Base-by-base conservation (phyloP, 2,329 filamentous ascomycete genomes). In the Scedosporium aurantiacum region DNA sequence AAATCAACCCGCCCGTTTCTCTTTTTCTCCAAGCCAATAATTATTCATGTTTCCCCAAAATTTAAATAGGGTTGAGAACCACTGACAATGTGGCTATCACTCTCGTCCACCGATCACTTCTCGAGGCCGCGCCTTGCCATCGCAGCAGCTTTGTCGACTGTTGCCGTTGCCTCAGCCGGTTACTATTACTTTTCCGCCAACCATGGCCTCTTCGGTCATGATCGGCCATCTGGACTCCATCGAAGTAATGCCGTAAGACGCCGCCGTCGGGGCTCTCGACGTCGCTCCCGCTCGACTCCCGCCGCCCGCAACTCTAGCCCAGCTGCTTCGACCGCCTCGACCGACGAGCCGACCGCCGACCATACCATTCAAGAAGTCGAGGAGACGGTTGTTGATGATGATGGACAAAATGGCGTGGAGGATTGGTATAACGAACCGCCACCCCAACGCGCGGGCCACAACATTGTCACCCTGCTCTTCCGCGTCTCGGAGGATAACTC, bases 401-500 rank as follows among this genome's bases (percentile, higher is more conserved):
- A 74, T 6, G 50, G 50, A 21, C 50, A 61, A n/a, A 32, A 70
- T 71, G 56, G 68, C 64, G 72, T 74, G 3, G 78, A 80, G 58
- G 78, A 81, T 62, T 83, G 80, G 80, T 81, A 76, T 72, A 78
- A 81, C 63, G 79, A 82, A 23, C 68, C 76, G 61, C 70, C 75
- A 32, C 70, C 76, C 37, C 78, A 78, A 63, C 78, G 79, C 62
- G 82, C 77, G 40, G 90, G 89, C 5, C 89, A 94, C 68, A 92
- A 91, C 63, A 85, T 96, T 57, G 87, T 95, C 55, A 90, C 86
- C 64, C 79, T 97, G 2, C 79, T 97, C 1, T 97, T 96, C 70
- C 85, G 92, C 63, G 95, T 97, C 56, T 95, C 92, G 0, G 92
- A 97, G 72, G 91, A 97, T 66, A 92, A 96, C 70, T 91, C 92